Base-by-base conservation (phyloP, 441 rosid species). In the Gossypium schwendimanii region DNA sequence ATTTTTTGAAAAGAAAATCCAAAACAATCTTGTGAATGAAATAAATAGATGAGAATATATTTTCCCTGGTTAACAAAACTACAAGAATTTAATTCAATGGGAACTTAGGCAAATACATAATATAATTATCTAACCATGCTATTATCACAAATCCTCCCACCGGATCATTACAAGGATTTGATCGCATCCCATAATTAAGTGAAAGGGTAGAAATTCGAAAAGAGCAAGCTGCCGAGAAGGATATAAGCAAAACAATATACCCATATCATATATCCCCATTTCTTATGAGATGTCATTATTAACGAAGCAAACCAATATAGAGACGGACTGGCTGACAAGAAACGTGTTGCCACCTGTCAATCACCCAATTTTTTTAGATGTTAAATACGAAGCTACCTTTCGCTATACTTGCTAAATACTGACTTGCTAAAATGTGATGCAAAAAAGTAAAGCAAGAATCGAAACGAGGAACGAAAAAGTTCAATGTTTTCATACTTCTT, bases 171-270 rank as follows among this genome's bases (percentile, higher is more conserved):
- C 33, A 31, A 31, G 33, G 33, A 31, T 31, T 31, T 31, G 6
- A 31, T 31, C 33, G 33, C 33, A 31, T 31, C 10, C 7, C 3
- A 53, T 31, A 11, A 54, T 54, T 69, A 91, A 69, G 98, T 94
- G 81, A 91, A 92, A 17, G 97, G 98, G 69, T 92, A 91, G 84
- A 94, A 91, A 83, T 91, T 94, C 12, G 98, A 80, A 80, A 94
- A 92, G 71, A 92, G 94, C 75, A 92, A 71, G 79, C 92, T 81
- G 59, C 98, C 98, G 1, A 94, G 89, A 71, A 94, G 96, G 77
- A 88, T 85, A 76, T 87, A 91, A 44, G 94, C 91, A 14, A 71
- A 78, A 75, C 82, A 88, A 60, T 90, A 92, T 45, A 85, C 80
- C 93, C 94, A 85, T 54, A 89, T 87, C 77, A 87, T 47, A 79